A percentile compares a stretch with the other conserved stretches of the same genome.
These are phyloP conservation scores for Casuarina cunninghamiana DNA, from an alignment of 306 rosid species.

Conservation along the genomic window DNA sequence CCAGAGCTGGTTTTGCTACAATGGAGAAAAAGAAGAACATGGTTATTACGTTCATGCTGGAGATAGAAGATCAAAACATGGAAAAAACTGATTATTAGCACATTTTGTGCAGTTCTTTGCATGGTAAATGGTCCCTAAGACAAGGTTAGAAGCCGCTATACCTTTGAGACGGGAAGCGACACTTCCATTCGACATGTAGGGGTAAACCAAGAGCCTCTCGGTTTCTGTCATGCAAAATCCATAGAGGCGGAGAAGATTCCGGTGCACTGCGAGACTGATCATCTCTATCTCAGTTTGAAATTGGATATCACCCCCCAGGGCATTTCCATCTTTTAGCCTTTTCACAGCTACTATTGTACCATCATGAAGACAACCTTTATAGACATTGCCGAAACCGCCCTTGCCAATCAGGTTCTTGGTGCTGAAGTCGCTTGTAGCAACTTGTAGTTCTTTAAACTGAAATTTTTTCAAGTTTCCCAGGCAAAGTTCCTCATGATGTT, in stretches of 20 bases:
- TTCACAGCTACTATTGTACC: slow-evolving; percentile 83
- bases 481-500: slow-evolving; percentile 66
- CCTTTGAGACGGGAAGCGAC: slow-evolving; percentile 94
- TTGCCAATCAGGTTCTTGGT: slow-evolving; percentile 80
- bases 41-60: background rate
- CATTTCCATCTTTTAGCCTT: slow-evolving; percentile 87
- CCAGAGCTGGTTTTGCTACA: slow-evolving; percentile 79
- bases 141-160: slow-evolving; percentile 18
- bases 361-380: slow-evolving; percentile 81
- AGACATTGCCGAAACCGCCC: slow-evolving; percentile 97
- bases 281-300: slow-evolving; percentile 95
- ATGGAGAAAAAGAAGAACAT: slow-evolving; percentile 17
- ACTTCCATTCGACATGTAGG: slow-evolving; percentile 96
- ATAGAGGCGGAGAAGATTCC: slow-evolving; percentile 86
- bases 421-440: slow-evolving; percentile 89
- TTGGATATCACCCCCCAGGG: slow-evolving; percentile 81
- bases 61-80: background rate
- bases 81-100: background rate
- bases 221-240: slow-evolving; percentile 84
- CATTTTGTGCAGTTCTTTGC: too few species aligned
- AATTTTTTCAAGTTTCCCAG: slow-evolving; percentile 86
- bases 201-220: slow-evolving; percentile 90
- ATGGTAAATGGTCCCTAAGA: too few species aligned
- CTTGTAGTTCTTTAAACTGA: slow-evolving; percentile 87
- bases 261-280: slow-evolving; percentile 94